phyloP scores from a whole-genome alignment of 179 eudicot species.

The Gypsophila paniculata region DNA sequence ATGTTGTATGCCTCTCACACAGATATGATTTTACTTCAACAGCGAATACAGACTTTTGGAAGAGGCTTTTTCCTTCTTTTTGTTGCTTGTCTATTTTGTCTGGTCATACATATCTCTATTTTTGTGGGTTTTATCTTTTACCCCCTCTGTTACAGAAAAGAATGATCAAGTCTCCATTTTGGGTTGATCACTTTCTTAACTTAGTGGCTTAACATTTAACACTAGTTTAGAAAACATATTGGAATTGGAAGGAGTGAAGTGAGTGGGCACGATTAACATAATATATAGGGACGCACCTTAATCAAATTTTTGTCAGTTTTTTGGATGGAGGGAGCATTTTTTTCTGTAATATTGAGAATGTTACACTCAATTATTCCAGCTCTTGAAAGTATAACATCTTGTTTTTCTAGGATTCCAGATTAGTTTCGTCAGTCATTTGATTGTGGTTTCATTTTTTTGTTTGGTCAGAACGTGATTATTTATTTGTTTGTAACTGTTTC shows the following conservation, averaged over 20 bases:
- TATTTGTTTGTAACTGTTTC: neutral
- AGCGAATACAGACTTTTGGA: neutral
- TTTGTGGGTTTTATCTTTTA: neutral
- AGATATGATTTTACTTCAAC: neutral
- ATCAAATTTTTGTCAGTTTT: neutral
- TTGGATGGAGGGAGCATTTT: neutral
- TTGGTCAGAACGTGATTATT: neutral
- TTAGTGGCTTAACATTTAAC: neutral
- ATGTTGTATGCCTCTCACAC: neutral
- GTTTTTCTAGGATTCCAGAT: neutral
- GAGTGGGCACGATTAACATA: neutral
- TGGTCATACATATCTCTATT: neutral
- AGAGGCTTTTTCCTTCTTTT: constrained; percentile 2
- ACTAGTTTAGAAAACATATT: no score
- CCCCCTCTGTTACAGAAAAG: neutral
- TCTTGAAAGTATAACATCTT: neutral
- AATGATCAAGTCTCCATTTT: neutral
- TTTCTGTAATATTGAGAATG: neutral
- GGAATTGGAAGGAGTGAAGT: neutral
- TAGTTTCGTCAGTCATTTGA: neutral
- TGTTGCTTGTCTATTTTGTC: neutral
- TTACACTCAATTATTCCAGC: neutral
- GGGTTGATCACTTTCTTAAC: neutral
- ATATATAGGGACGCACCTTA: neutral
- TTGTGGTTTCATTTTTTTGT: constrained; percentile 4